Conservation (phyloP, 2,329 filamentous ascomycete species). For the Penicillium frequentans region DNA sequence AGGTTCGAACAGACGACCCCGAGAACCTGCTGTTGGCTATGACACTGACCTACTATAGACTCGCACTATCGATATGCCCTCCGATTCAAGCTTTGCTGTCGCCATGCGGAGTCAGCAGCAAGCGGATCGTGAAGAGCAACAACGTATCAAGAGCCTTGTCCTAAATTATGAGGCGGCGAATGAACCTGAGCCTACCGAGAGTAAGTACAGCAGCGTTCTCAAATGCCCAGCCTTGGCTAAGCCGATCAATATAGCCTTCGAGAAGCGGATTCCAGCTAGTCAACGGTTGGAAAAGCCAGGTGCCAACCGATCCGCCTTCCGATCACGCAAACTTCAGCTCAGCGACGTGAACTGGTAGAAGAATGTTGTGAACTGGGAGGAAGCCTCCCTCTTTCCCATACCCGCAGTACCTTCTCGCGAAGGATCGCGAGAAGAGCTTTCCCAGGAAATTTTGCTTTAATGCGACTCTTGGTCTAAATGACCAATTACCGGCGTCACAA, state of each 20-base stretch:
- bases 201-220: constrained; percentile 53
- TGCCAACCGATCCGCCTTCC: constrained; percentile 71
- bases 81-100: constrained; percentile 90
- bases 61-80: constrained; percentile 78
- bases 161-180: constrained; percentile 94
- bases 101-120: constrained; percentile 96
- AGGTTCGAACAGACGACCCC: constrained; percentile 57
- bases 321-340: constrained; percentile 85
- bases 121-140: constrained; percentile 92
- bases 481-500: background rate
- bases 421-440: background rate
- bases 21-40: background rate
- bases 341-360: constrained; percentile 96
- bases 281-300: constrained; percentile 56
- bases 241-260: constrained; percentile 31
- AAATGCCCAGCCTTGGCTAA: background rate
- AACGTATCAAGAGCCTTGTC: constrained; percentile 96
- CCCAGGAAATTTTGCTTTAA: background rate
- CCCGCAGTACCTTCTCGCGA: background rate
- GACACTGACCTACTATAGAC: constrained; percentile 58
- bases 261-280: constrained; percentile 46
- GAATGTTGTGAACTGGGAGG: background rate
- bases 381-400: background rate
- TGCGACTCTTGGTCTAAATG: background rate
- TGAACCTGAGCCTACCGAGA: constrained; percentile 72